Conservation (phyloP, 495 filamentous ascomycete genomes). For the Staphylotrichum longicolle region DNA sequence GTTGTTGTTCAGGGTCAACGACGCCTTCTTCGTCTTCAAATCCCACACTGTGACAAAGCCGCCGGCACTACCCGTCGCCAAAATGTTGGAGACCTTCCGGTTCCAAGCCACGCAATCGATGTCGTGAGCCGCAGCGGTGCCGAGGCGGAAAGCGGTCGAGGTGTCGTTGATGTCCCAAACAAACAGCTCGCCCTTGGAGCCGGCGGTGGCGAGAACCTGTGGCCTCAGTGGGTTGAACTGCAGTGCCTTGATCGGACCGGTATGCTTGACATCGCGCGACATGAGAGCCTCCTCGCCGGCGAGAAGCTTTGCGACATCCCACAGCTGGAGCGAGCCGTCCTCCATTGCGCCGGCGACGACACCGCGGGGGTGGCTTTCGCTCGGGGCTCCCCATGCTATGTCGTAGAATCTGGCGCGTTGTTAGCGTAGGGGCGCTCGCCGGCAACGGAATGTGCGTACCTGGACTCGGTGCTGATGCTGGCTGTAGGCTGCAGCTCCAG, state of each 20-base stretch:
- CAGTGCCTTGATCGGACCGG: conserved; percentile 86
- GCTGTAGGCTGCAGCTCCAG: conserved; percentile 82
- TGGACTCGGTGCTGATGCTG: conserved; percentile 83
- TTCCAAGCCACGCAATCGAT: conserved; percentile 98
- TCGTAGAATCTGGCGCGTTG: conserved; percentile 77
- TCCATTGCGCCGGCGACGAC: conserved; percentile 94
- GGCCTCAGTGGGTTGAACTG: conserved; percentile 97
- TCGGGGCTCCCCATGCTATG: conserved; percentile 85
- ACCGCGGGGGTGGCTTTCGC: conserved; percentile 70
- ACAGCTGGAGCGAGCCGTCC: conserved; percentile 92
- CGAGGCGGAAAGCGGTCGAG: conserved; percentile 80
- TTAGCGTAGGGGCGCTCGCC: background rate
- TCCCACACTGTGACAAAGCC: conserved; percentile 99
- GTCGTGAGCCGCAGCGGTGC: conserved; percentile 89
- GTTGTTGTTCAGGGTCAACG: conserved; percentile 91
- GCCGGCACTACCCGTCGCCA: conserved; percentile 89
- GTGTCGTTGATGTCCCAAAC: conserved; percentile 91
- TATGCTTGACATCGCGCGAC: conserved; percentile 88
- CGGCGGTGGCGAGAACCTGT: conserved; percentile 88
- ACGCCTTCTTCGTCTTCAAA: conserved; percentile 94
- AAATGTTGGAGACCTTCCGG: conserved; percentile 92
- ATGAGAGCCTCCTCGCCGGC: conserved; percentile 66
- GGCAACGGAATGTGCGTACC: conserved; percentile 50
- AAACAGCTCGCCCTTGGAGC: conserved; percentile 93
- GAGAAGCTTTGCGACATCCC: conserved; percentile 87